Evolutionary conservation across 2,329 filamentous ascomycete species (phyloP), one percentile per base, ranked within the genome.

Genomic region (Gyromitra esculenta): DNA sequence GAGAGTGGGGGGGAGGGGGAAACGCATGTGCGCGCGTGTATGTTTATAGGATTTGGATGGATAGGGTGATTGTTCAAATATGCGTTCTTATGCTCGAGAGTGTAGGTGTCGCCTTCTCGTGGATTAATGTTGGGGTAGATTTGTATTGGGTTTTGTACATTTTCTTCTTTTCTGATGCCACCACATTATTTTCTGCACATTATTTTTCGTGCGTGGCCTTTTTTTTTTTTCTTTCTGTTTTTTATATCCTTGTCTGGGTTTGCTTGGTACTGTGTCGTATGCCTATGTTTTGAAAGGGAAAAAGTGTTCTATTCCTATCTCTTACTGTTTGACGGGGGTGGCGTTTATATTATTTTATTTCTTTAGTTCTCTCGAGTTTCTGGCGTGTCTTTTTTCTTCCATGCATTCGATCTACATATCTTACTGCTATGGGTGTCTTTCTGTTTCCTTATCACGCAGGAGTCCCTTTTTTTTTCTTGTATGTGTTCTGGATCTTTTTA

Each of bases 111-210:
- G 65, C 66, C 4, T 65, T 75, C 57, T 70, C 59, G 39, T 18
- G 11, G 66, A 52, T 31, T 41, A 64, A 75, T 64, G 48, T 64
- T 75, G 15, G n/a, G 31, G 59, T 43, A 63, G 45, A 71, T 75
- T 59, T 70, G 65, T 75, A 41, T 71, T 54, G 65, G 71, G 66
- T 75, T 75, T 75, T 75, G 72, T 75, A 75, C 41, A 75, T 75
- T 75, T 74, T 69, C 63, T 62, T 69, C 45, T 63, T 57, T 31
- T 74, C 64, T 35, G 37, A 48, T 31, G 45, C 56, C 71, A 75
- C 72, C 48, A 50, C 57, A 37, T 25, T 69, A 64, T 69, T 57
- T 4, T 69, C 64, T 62, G 35, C 21, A 59, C 63, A 67, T 74
- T 69, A 67, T 74, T 56, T 63, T 63, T 9, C 48, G 48, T 74